Percentiles rank a stretch among this genome's conserved stretches.
These are phyloP conservation scores for Puccinia polysora DNA, from an alignment of 1,284 basidiomycete species.

Conservation along the genomic window DNA sequence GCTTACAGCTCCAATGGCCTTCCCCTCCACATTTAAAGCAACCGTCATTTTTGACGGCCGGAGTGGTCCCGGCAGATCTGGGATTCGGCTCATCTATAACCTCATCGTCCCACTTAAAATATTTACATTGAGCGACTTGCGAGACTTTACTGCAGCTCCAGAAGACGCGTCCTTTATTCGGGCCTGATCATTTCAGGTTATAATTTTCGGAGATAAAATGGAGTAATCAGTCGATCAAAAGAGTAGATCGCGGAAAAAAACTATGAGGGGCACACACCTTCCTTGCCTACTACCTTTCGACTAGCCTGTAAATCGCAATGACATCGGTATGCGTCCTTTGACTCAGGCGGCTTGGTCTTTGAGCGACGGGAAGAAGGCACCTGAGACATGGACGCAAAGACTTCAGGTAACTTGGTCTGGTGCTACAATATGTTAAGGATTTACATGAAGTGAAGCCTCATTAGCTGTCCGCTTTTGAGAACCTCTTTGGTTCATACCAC, in stretches of 20 bases:
- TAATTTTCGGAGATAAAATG: neutral
- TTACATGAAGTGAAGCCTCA: constrained; percentile 15
- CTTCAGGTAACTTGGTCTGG: neutral
- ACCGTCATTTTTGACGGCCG: constrained; percentile 40
- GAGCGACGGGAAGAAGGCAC: constrained; percentile 16
- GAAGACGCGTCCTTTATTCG: constrained; percentile 38
- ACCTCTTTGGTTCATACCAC: neutral
- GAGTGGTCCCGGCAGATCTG: constrained; percentile 45
- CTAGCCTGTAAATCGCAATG: constrained; percentile 20
- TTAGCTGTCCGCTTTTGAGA: constrained; percentile 11
- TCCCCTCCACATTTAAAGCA: constrained; percentile 54
- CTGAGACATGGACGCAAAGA: neutral
- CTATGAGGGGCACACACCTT: constrained; percentile 9
- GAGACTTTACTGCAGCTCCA: constrained; percentile 66
- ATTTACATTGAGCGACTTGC: constrained; percentile 62
- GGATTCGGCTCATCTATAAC: constrained; percentile 45
- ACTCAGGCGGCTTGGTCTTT: neutral
- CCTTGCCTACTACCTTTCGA: constrained; percentile 18
- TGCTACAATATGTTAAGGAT: neutral
- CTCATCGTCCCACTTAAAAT: constrained; percentile 73
- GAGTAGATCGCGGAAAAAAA: neutral
- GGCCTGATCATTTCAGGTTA: constrained; percentile 5
- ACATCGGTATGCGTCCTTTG: constrained; percentile 3
- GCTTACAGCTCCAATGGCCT: constrained; percentile 51
- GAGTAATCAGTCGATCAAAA: neutral